Evolutionary conservation across 768 basidiomycete genomes (phyloP).

Genomic region (Russula virescens): DNA sequence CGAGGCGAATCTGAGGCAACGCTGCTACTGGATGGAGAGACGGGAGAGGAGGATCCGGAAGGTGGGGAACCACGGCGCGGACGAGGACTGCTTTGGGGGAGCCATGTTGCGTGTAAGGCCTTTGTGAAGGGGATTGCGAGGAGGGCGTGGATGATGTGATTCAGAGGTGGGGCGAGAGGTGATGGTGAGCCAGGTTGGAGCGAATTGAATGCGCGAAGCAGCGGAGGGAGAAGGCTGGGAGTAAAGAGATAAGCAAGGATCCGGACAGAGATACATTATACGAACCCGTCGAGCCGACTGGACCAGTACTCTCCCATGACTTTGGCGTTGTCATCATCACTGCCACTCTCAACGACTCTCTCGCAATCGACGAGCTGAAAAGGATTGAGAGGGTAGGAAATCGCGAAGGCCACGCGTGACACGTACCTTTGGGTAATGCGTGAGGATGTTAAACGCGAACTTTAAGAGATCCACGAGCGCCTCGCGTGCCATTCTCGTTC

Average conservation of each 20-base stretch:
- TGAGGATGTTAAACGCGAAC: conserved; percentile 71
- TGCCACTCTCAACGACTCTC: conserved; percentile 13
- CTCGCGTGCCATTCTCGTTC: conserved; percentile 54
- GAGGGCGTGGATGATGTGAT: conserved; percentile 76
- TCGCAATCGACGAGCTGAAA: conserved; percentile 21
- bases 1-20: conserved; percentile 17
- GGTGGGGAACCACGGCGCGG: conserved; percentile 31
- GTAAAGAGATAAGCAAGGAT: conserved; percentile 1
- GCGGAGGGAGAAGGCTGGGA: conserved; percentile 50
- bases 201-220: conserved; percentile 64
- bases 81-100: conserved; percentile 35
- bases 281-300: conserved; percentile 60
- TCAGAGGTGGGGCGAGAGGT: conserved; percentile 65
- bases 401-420: neutral
- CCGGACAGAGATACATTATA: neutral
- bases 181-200: conserved; percentile 55
- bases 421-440: conserved; percentile 74
- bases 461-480: conserved; percentile 84
- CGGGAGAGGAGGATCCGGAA: conserved; percentile 31
- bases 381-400: neutral
- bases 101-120: conserved; percentile 55
- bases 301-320: conserved; percentile 75
- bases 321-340: conserved; percentile 30
- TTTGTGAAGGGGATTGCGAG: conserved; percentile 69
- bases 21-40: conserved; percentile 22